Evolutionary conservation across 257 asterid genomes (phyloP).

Genomic region (Apocynum venetum): DNA sequence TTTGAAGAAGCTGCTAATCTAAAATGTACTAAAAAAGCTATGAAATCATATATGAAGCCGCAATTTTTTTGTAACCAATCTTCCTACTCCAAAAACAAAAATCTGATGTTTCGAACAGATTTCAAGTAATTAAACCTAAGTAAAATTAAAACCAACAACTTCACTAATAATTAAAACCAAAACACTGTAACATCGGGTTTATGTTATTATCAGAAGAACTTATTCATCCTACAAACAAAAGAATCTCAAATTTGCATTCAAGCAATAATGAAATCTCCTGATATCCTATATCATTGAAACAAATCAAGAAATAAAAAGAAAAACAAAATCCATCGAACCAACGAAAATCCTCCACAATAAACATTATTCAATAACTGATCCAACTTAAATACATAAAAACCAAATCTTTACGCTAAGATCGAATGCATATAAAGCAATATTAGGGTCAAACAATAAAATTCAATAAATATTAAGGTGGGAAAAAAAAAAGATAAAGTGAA

Average conservation of each 20-base stretch:
- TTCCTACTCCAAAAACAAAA: background rate
- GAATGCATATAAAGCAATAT: background rate
- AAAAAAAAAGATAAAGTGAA: background rate
- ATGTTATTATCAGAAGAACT: background rate
- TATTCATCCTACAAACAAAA: background rate
- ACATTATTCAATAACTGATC: background rate
- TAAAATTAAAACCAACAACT: background rate
- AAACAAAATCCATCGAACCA: background rate
- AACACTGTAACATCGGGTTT: background rate
- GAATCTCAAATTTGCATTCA: background rate
- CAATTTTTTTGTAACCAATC: background rate
- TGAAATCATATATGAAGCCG: background rate
- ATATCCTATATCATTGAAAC: background rate
- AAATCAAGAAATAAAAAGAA: background rate
- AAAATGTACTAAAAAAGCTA: background rate
- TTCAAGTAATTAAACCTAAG: background rate
- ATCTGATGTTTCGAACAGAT: background rate
- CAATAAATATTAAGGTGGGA: background rate
- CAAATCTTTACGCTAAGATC: background rate
- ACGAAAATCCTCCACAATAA: background rate
- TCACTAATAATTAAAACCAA: background rate
- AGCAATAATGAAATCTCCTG: background rate
- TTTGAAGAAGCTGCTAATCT: background rate
- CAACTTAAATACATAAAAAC: background rate
- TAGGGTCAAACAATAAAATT: conserved; percentile 4